A percentile compares a stretch with the other conserved stretches of the same genome.
Evolutionary conservation across 768 basidiomycete species (phyloP).

Genomic region (Pisolithus albus): DNA sequence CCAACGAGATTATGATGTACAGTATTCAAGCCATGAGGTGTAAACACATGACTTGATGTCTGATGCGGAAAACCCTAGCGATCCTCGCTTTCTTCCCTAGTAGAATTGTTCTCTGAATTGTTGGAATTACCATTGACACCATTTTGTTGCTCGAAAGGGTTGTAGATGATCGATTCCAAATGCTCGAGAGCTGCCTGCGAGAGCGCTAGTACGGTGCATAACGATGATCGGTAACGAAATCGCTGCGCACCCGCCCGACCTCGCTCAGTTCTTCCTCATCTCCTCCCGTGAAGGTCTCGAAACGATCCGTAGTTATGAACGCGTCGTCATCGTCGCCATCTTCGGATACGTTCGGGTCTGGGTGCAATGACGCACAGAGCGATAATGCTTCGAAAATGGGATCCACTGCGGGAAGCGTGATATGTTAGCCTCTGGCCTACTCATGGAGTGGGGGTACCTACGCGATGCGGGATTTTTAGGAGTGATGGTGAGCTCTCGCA

Average conservation of each 20-base stretch:
- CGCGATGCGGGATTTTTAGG: slow-evolving; percentile 53
- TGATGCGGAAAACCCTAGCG: background rate
- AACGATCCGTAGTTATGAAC: slow-evolving; percentile 43
- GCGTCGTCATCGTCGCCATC: slow-evolving; percentile 48
- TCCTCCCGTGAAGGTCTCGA: slow-evolving; percentile 47
- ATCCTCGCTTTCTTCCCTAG: slow-evolving; percentile 9
- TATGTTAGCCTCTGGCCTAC: slow-evolving; percentile 1
- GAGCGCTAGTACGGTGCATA: slow-evolving; percentile 76
- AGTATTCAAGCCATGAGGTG: no score
- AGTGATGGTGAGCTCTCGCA: slow-evolving; percentile 78
- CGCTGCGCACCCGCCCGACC: slow-evolving; percentile 90
- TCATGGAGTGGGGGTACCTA: slow-evolving; percentile 33
- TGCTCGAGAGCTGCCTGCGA: slow-evolving; percentile 73
- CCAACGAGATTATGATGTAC: no score
- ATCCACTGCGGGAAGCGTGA: slow-evolving; percentile 49
- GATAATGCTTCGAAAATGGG: slow-evolving; percentile 84
- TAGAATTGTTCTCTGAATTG: slow-evolving; percentile 10
- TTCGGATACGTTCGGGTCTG: slow-evolving; percentile 45
- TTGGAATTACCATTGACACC: slow-evolving; percentile 12
- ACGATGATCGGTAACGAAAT: slow-evolving; percentile 72
- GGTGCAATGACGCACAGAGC: slow-evolving; percentile 76
- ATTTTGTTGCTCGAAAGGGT: slow-evolving; percentile 31
- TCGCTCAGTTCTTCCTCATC: slow-evolving; percentile 72
- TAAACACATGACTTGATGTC: no score
- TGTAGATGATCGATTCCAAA: slow-evolving; percentile 74